These are phyloP conservation scores for Tetradesmus obliquus DNA, from an alignment of 139 green algal species.

Conservation along the genomic window DNA sequence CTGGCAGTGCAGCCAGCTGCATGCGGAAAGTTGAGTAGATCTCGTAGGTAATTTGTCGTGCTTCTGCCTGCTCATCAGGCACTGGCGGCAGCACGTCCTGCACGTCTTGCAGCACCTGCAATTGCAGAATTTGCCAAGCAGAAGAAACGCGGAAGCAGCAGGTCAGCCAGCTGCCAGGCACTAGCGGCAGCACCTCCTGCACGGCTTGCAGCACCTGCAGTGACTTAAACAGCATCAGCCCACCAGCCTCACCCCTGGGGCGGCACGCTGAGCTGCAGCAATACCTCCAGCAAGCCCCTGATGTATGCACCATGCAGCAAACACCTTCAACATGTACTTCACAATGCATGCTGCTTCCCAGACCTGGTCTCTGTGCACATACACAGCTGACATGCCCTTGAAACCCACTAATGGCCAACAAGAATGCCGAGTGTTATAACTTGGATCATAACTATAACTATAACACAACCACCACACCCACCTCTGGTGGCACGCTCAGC, in stretches of 20 bases:
- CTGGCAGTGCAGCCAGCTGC: constrained; percentile 61
- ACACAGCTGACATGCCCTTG: too few relatives aligned
- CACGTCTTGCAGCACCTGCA: constrained; percentile 57
- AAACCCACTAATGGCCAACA: too few relatives aligned
- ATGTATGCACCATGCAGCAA: too few relatives aligned
- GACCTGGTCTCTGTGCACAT: too few relatives aligned
- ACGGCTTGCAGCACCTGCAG: not conserved
- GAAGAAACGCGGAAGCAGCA: not conserved
- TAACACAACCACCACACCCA: constrained; percentile 1
- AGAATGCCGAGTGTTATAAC: too few relatives aligned
- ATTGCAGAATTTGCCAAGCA: not conserved
- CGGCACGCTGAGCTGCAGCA: constrained; percentile 48
- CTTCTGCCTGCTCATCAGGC: constrained; percentile 25
- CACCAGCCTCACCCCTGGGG: constrained; percentile 30
- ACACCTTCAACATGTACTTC: too few relatives aligned
- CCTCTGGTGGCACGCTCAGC: constrained; percentile 53
- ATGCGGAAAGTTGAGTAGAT: constrained; percentile 58
- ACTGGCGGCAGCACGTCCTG: constrained; percentile 50
- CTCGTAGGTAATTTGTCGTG: constrained; percentile 38
- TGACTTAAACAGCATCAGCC: too few relatives aligned
- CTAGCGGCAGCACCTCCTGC: not conserved
- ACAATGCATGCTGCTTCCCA: too few relatives aligned
- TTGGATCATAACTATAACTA: too few relatives aligned
- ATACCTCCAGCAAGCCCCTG: constrained; percentile 27
- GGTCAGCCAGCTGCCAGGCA: not conserved